These are phyloP conservation scores for Periconia macrospinosa DNA, from an alignment of 2,329 filamentous ascomycete genomes.

Conservation along the genomic window DNA sequence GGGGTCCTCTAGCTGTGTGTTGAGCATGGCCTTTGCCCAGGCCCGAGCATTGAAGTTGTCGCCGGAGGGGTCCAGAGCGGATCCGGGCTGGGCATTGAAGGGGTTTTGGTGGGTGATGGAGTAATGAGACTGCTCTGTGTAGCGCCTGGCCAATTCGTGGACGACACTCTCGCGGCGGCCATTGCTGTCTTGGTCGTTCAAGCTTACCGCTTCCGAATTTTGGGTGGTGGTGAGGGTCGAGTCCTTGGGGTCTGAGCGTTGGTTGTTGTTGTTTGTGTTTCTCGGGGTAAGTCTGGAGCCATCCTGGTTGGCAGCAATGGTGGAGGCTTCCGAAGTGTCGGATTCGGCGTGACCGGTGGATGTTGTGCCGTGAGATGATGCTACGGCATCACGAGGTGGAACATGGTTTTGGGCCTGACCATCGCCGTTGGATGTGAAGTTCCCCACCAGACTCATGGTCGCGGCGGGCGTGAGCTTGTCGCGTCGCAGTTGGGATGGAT, in stretches of 20 bases:
- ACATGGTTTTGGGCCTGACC: slow-evolving; percentile 38
- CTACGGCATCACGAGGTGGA: slow-evolving; percentile 32
- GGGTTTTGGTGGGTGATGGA: slow-evolving; percentile 43
- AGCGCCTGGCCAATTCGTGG: slow-evolving; percentile 45
- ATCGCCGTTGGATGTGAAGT: slow-evolving; percentile 49
- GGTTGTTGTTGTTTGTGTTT: slow-evolving; percentile 19
- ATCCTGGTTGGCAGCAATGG: slow-evolving; percentile 30
- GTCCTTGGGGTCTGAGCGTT: slow-evolving; percentile 20
- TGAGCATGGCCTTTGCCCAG: slow-evolving; percentile 55
- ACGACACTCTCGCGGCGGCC: slow-evolving; percentile 41
- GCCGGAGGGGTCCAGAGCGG: slow-evolving; percentile 50
- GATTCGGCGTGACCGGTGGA: slow-evolving; percentile 8
- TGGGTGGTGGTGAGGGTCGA: slow-evolving; percentile 24
- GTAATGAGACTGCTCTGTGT: slow-evolving; percentile 44
- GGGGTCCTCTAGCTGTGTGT: slow-evolving; percentile 47
- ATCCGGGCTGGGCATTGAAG: slow-evolving; percentile 44
- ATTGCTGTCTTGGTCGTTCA: slow-evolving; percentile 20
- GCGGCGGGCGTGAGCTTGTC: neutral
- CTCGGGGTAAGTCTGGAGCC: slow-evolving; percentile 16
- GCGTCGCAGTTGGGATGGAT: neutral
- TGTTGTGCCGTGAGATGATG: slow-evolving; percentile 16
- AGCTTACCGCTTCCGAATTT: slow-evolving; percentile 12
- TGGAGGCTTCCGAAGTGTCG: slow-evolving; percentile 34
- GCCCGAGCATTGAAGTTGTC: slow-evolving; percentile 51
- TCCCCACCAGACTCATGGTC: slow-evolving; percentile 48